Conservation (phyloP, 176 grass and related monocot species). For the Phoenix dactylifera region DNA sequence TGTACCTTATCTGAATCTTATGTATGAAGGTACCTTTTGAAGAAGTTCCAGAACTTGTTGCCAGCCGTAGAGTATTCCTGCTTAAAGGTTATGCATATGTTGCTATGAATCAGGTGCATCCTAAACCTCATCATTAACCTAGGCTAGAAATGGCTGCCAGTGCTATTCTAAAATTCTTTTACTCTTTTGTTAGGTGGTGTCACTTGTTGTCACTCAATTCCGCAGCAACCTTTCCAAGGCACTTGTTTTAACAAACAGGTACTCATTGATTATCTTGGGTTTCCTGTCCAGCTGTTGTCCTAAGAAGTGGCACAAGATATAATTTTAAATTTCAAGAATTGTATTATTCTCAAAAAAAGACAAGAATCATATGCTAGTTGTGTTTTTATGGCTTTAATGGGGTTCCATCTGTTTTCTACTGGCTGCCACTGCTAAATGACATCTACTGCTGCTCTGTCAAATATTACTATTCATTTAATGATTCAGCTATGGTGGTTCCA, state of each 20-base stretch:
- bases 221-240: slow-evolving; percentile 90
- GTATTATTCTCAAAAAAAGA: no score
- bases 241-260: slow-evolving; percentile 90
- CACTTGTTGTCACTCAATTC: slow-evolving; percentile 83
- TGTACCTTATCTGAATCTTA: neutral
- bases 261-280: neutral
- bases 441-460: no score
- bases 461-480: no score
- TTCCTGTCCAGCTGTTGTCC: no score
- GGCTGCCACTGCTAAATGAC: no score
- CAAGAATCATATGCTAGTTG: no score
- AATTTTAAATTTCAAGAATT: no score
- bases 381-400: no score
- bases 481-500: no score
- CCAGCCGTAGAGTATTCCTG: slow-evolving; percentile 59
- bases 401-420: no score
- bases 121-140: slow-evolving; percentile 1
- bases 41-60: slow-evolving; percentile 89
- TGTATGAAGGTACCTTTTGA: slow-evolving; percentile 80
- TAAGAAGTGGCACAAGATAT: no score
- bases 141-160: no score
- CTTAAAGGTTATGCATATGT: slow-evolving; percentile 95
- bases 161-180: slow-evolving; percentile 10
- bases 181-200: slow-evolving; percentile 64
- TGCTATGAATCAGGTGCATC: slow-evolving; percentile 77